Evolutionary conservation across 495 filamentous ascomycete genomes (phyloP).

Genomic region (Aspergillus leporis): DNA sequence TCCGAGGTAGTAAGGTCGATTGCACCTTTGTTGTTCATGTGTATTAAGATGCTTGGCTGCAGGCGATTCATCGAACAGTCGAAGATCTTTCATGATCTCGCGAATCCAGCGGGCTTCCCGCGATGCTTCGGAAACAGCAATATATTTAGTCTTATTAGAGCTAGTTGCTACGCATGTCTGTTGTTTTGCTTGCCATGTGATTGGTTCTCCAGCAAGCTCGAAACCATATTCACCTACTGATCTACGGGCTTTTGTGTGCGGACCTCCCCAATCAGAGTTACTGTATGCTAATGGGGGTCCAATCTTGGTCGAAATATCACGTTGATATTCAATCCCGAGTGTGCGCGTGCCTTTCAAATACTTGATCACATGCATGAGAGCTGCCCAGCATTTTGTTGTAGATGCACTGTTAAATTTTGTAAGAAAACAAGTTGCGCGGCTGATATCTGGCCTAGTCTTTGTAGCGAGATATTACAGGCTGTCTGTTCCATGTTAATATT

Average conservation of each 20-base stretch:
- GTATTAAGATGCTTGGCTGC: too few relatives aligned
- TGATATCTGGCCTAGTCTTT: slow-evolving; percentile 4
- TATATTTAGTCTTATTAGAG: background rate
- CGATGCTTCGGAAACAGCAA: background rate
- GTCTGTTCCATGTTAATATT: background rate
- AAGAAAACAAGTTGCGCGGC: background rate
- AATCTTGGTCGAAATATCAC: background rate
- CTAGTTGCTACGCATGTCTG: slow-evolving; percentile 2
- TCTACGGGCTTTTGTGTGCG: background rate
- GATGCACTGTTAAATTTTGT: background rate
- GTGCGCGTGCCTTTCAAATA: slow-evolving; percentile 4
- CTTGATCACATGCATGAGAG: slow-evolving; percentile 2
- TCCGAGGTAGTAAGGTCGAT: background rate
- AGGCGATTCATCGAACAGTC: too few relatives aligned
- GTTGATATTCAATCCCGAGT: background rate
- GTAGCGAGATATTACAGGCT: background rate
- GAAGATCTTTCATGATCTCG: too few relatives aligned
- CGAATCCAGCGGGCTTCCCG: background rate
- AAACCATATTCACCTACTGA: background rate
- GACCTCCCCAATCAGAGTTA: slow-evolving; percentile 5
- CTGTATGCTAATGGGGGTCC: background rate
- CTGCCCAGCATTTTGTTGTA: background rate
- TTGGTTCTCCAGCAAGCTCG: background rate
- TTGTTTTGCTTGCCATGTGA: background rate
- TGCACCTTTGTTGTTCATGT: slow-evolving; percentile 4